Evolutionary conservation across 1,284 basidiomycete species (phyloP).

Genomic region (Tranzscheliella williamsii): DNA sequence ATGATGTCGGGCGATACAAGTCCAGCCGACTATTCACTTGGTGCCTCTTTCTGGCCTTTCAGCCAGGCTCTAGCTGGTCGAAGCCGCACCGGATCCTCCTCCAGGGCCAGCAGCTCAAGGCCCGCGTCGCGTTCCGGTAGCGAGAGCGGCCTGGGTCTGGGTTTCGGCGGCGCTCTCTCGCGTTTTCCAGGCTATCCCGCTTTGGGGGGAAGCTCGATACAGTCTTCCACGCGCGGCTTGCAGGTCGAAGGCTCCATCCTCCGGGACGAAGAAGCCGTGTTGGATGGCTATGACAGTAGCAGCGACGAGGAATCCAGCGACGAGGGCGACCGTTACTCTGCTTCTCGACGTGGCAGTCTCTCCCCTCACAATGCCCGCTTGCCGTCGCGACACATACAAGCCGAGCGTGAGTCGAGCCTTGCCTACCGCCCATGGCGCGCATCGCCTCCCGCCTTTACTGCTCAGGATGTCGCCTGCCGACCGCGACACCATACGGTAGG

Average conservation of each 20-base stretch:
- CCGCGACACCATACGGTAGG: too few species aligned
- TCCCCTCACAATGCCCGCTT: too few species aligned
- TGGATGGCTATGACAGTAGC: constrained; percentile 6
- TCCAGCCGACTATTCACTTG: constrained; percentile 1
- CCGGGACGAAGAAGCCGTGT: constrained; percentile 9
- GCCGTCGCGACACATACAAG: too few species aligned
- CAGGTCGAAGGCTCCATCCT: constrained; percentile 33
- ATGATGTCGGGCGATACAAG: constrained; percentile 30
- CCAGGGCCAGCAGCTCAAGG: constrained; percentile 14
- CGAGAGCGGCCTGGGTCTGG: constrained; percentile 12
- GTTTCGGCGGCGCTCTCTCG: constrained; percentile 17
- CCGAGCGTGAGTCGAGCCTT: too few species aligned
- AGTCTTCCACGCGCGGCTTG: constrained; percentile 6
- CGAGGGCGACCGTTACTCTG: background rate
- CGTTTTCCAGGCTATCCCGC: constrained; percentile 24
- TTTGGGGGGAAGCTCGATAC: constrained; percentile 1
- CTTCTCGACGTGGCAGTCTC: background rate
- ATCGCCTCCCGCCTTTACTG: too few species aligned
- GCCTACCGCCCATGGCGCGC: too few species aligned
- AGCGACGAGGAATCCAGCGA: constrained; percentile 4
- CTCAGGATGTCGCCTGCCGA: too few species aligned
- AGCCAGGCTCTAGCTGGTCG: background rate
- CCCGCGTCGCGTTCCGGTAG: constrained; percentile 31
- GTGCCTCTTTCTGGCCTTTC: too few species aligned
- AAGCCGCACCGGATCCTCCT: constrained; percentile 18